Percentiles rank a stretch among this genome's conserved stretches.
Evolutionary conservation across 2,329 filamentous ascomycete species (phyloP).

Genomic region (Coniochaeta ligniaria): DNA sequence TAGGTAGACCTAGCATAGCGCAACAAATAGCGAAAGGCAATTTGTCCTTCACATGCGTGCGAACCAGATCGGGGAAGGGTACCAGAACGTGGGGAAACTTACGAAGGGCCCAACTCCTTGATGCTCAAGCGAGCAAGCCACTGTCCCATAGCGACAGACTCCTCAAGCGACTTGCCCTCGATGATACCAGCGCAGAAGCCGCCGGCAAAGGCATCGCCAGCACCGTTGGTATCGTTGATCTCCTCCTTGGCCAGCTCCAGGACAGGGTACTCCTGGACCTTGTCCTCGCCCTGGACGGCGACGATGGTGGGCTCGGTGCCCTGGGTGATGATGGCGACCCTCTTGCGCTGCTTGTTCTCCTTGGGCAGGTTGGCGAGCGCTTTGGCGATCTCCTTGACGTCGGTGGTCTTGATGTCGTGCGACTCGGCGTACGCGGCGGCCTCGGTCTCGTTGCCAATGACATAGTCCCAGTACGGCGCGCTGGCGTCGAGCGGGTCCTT

Average conservation of each 20-base stretch:
- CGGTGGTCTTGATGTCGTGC: constrained; percentile 66
- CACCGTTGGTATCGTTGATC: constrained; percentile 96
- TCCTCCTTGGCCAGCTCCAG: constrained; percentile 67
- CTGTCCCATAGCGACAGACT: constrained; percentile 83
- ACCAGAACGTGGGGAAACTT: constrained; percentile 38
- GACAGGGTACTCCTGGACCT: constrained; percentile 72
- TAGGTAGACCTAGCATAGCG: neutral
- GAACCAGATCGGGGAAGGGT: neutral
- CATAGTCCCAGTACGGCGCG: constrained; percentile 87
- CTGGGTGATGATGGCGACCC: constrained; percentile 89
- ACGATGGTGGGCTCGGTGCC: constrained; percentile 87
- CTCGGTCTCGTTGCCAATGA: constrained; percentile 97
- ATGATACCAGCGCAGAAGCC: constrained; percentile 88
- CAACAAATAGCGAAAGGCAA: neutral
- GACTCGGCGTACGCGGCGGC: constrained; percentile 80
- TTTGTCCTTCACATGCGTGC: neutral
- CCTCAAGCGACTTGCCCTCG: constrained; percentile 71
- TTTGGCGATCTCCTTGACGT: constrained; percentile 80
- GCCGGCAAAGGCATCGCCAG: constrained; percentile 93
- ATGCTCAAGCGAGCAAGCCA: constrained; percentile 95
- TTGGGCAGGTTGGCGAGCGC: constrained; percentile 83
- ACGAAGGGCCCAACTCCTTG: constrained; percentile 92
- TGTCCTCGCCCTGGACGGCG: constrained; percentile 63
- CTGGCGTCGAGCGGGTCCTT: constrained; percentile 87
- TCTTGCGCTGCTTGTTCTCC: constrained; percentile 77